Evolutionary conservation across 371 early-diverging fungal genomes (phyloP).

Genomic region (Circinella minor): DNA sequence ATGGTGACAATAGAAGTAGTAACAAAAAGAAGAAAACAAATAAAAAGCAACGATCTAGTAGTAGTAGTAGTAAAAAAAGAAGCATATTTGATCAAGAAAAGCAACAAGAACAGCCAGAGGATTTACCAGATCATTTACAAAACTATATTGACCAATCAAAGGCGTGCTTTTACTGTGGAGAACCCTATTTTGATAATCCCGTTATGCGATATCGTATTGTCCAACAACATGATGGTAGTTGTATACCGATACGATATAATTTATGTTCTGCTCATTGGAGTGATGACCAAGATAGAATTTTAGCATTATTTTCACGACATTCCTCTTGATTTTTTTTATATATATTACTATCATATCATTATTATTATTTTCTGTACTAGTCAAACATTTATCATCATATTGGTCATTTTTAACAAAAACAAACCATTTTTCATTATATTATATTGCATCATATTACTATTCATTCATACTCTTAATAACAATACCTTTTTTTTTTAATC

Average conservation of each 20-base stretch:
- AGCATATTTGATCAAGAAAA: background rate
- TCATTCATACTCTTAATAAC: no score
- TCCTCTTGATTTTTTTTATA: background rate
- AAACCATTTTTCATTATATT: no score
- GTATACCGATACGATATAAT: conserved; percentile 24
- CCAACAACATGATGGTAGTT: conserved; percentile 41
- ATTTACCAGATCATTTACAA: conserved; percentile 15
- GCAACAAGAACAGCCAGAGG: background rate
- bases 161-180: conserved; percentile 80
- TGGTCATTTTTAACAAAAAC: no score
- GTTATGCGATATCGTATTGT: conserved; percentile 62
- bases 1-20: background rate
- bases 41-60: background rate
- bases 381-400: no score
- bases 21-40: background rate
- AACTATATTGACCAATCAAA: conserved; percentile 63
- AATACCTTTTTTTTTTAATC: no score
- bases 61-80: no score
- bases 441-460: no score
- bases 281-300: conserved; percentile 25
- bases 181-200: conserved; percentile 74
- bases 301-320: conserved; percentile 16
- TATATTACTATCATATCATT: background rate
- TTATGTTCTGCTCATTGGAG: conserved; percentile 35
- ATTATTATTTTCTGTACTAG: background rate